A percentile compares a stretch with the other conserved stretches of the same genome.
phyloP scores from a whole-genome alignment of 169 alveolate genomes.

The Plasmodium blacklocki region DNA sequence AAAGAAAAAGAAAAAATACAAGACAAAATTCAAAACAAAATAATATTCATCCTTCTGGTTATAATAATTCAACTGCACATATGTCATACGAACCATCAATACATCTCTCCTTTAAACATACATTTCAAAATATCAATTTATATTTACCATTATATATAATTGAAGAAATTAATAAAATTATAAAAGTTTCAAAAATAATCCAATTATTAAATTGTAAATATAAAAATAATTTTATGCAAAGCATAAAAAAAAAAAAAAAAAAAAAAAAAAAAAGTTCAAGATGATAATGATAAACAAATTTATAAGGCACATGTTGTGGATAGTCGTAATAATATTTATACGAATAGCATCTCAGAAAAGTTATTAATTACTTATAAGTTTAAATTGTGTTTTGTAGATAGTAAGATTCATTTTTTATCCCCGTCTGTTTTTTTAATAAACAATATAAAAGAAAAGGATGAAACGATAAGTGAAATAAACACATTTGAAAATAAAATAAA shows the following conservation, averaged over 20 bases:
- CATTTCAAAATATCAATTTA: not conserved
- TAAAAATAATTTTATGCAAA: not conserved
- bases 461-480: not conserved
- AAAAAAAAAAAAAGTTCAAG: not conserved
- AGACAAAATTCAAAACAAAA: no score
- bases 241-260: not conserved
- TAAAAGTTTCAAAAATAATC: not conserved
- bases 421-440: not conserved
- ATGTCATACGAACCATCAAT: not conserved
- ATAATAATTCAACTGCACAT: no score
- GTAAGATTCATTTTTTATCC: not conserved
- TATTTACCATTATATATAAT: constrained; percentile 3
- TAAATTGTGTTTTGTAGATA: not conserved
- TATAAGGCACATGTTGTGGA: no score
- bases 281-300: no score
- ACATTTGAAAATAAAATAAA: not conserved
- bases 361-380: not conserved
- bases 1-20: no score
- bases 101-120: not conserved
- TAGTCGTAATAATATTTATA: no score
- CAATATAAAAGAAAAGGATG: not conserved
- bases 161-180: not conserved
- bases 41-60: no score
- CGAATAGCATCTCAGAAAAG: not conserved
- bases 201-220: not conserved